Evolutionary conservation across 305 asterid genomes (phyloP), one percentile per base, ranked within the genome.

Genomic region (Solanum hybrid): DNA sequence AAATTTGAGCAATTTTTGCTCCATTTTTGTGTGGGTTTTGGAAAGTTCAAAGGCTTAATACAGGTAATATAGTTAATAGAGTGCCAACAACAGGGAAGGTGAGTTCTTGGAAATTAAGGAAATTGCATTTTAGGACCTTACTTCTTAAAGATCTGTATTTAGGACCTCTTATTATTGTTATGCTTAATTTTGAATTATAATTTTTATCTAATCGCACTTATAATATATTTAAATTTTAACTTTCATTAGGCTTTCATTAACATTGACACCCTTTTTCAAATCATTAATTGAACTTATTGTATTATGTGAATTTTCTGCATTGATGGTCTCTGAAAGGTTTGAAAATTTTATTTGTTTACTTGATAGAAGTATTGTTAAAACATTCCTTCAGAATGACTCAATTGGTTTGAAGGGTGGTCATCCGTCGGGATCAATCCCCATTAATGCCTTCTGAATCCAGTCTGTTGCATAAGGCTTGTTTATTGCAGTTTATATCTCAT

Each of bases 1-100:
- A 78, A 90, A 8, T 14, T 87, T 34, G 88, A 90, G 90, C 77
- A 93, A 46, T 86, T 89, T 86, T 79, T 89, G 89, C 90, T 93
- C 95, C 95, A 93, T 94, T 84, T n/a, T 64, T 76, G 42, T 5
- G 35, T 18, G 42, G 0, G 84, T 71, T 35, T 71, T 37, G 46
- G 28, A 87, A 87, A 69, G 5, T 2, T 39, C 24, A 87, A 71
- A 40, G 5, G 79, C 7, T 73, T 26, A 16, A 37, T 39, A 31
- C 84, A 5, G 89, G 61, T 71, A 37, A 37, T 37, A 69, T 36
- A 37, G 89, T 87, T 87, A 34, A n/a, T 26, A 29, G 12, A 36
- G 16, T 86, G 57, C 4, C 51, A 57, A 86, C 11, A 37, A 37
- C 13, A n/a, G 31, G 42, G 83, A 6, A 11, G 16, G 11, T 46